phyloP scores from a whole-genome alignment of 768 basidiomycete species.

The Strobilomyces dryophilus region DNA sequence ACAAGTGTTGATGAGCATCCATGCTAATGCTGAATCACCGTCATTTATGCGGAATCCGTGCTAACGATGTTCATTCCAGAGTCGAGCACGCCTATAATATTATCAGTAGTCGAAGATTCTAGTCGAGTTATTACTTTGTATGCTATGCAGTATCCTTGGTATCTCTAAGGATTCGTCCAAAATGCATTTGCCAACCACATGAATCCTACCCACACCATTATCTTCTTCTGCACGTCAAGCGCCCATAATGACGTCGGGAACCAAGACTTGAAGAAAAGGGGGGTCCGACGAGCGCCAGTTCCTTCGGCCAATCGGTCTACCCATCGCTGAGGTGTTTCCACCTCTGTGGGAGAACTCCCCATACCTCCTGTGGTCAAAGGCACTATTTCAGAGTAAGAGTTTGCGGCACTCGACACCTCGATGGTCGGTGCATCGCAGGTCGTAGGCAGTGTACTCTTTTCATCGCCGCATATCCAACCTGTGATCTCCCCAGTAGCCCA shows the following conservation, averaged over 20 bases:
- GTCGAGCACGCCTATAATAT: neutral
- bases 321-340: slow-evolving; percentile 45
- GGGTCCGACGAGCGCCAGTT: slow-evolving; percentile 15
- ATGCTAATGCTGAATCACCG: slow-evolving; percentile 80
- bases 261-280: slow-evolving; percentile 29
- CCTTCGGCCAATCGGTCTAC: slow-evolving; percentile 46
- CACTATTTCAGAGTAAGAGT: slow-evolving; percentile 9
- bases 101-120: neutral
- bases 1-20: slow-evolving; percentile 71
- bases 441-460: slow-evolving; percentile 23
- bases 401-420: neutral
- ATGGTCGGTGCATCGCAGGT: slow-evolving; percentile 10
- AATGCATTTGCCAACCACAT: slow-evolving; percentile 69
- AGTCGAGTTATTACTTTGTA: neutral
- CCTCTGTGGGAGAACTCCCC: slow-evolving; percentile 19
- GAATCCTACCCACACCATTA: slow-evolving; percentile 37
- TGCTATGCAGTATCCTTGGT: neutral
- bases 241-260: slow-evolving; percentile 28
- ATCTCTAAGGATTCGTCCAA: slow-evolving; percentile 39
- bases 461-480: slow-evolving; percentile 44
- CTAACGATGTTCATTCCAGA: slow-evolving; percentile 19
- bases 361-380: slow-evolving; percentile 1
- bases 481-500: slow-evolving; percentile 74
- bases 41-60: slow-evolving; percentile 3
- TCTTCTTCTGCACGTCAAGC: slow-evolving; percentile 40